Evolutionary conservation across 352 stramenopile genomes (phyloP).

Genomic region (Phytopythium mirpurense): DNA sequence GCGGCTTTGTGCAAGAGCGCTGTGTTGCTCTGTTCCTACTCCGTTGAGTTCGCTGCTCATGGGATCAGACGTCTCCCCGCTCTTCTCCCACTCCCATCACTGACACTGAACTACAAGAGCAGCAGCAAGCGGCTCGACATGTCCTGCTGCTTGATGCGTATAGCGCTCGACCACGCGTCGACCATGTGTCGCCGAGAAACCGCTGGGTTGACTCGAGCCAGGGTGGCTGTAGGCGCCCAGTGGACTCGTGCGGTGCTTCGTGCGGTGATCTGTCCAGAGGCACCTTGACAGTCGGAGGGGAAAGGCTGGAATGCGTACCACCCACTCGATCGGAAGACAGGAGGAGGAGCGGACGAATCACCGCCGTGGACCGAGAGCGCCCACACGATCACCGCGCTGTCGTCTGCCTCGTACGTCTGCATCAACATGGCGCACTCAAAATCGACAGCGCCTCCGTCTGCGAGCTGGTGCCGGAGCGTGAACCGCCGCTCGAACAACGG

Average conservation of each 20-base stretch:
- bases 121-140: constrained; percentile 1
- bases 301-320: not conserved
- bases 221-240: not conserved
- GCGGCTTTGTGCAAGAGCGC: no score
- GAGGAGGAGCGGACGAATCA: not conserved
- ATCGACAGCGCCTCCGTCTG: not conserved
- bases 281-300: not conserved
- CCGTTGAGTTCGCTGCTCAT: no score
- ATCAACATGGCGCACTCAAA: constrained; percentile 1
- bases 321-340: constrained; percentile 2
- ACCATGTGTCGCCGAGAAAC: not conserved
- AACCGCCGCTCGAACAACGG: not conserved
- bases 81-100: no score
- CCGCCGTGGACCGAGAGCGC: constrained; percentile 1
- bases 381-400: constrained; percentile 2
- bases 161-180: not conserved
- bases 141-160: not conserved
- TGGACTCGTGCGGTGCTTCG: constrained; percentile 1
- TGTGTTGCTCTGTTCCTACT: no score
- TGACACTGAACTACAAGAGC: not conserved
- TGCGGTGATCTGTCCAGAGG: no score
- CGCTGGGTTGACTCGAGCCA: not conserved
- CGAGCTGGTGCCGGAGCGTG: not conserved
- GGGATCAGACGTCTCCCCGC: no score
- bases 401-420: constrained; percentile 1